These are phyloP conservation scores for Waltiozyma sp. DNA, from an alignment of 1,139 yeast species.

Conservation along the genomic window DNA sequence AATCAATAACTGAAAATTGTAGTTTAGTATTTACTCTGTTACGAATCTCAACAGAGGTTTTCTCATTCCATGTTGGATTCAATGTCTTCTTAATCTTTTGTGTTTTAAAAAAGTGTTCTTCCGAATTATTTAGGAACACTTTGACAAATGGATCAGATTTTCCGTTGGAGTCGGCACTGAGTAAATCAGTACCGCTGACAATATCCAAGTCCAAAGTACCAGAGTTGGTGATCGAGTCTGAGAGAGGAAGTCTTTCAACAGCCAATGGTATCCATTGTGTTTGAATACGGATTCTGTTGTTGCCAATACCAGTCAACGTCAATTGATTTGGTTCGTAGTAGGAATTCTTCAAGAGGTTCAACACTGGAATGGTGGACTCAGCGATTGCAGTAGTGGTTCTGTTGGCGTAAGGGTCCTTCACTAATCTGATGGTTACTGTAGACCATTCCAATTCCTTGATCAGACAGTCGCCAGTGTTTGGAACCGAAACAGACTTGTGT, in stretches of 20 bases:
- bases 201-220: constrained; percentile 64
- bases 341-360: constrained; percentile 55
- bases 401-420: constrained; percentile 39
- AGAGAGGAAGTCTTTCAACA: constrained; percentile 50
- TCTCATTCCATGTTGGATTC: constrained; percentile 80
- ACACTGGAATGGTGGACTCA: constrained; percentile 56
- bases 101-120: constrained; percentile 50
- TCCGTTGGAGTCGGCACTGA: constrained; percentile 82
- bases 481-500: constrained; percentile 32
- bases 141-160: constrained; percentile 85
- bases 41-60: constrained; percentile 32
- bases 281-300: constrained; percentile 44
- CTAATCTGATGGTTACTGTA: constrained; percentile 47
- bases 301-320: constrained; percentile 36
- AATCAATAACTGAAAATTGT: constrained; percentile 56
- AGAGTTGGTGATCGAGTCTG: constrained; percentile 64
- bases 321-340: constrained; percentile 50
- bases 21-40: constrained; percentile 54
- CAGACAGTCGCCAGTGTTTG: constrained; percentile 60
- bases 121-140: constrained; percentile 52
- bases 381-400: constrained; percentile 50
- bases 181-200: constrained; percentile 55
- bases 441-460: constrained; percentile 75
- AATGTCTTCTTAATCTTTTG: constrained; percentile 77
- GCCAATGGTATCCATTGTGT: constrained; percentile 73